Evolutionary conservation across 805 yeast genomes (phyloP).

Genomic region (Zygosaccharomyces lentus): DNA sequence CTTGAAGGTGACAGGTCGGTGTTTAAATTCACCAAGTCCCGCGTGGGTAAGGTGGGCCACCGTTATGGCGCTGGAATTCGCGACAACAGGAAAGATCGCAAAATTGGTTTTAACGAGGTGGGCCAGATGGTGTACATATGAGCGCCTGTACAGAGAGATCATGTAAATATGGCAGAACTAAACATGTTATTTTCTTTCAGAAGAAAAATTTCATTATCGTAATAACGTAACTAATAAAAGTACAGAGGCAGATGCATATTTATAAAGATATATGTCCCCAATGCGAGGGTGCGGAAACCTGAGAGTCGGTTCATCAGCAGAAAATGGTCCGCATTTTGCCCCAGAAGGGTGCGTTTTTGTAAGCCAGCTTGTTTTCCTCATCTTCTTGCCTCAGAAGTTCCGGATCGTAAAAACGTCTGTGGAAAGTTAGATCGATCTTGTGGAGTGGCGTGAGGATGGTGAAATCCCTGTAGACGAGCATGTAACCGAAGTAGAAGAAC

Average conservation of each 20-base stretch:
- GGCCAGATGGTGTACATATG: conserved; percentile 49
- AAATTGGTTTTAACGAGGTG: conserved; percentile 60
- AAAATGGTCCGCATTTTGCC: conserved; percentile 37
- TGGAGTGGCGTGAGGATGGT: conserved; percentile 32
- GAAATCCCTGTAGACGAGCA: conserved; percentile 41
- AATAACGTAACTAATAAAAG: not conserved
- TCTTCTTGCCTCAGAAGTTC: conserved; percentile 41
- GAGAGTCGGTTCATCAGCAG: conserved; percentile 32
- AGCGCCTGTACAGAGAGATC: not conserved
- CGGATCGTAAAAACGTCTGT: conserved; percentile 39
- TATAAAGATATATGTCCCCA: not conserved
- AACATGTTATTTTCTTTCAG: not conserved
- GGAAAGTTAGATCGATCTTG: conserved; percentile 42
- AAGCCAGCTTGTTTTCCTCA: conserved; percentile 34
- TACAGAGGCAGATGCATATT: not conserved
- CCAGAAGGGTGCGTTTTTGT: conserved; percentile 25
- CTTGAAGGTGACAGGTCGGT: conserved; percentile 64
- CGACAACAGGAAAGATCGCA: conserved; percentile 82
- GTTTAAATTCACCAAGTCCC: conserved; percentile 72
- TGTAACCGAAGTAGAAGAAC: conserved; percentile 47
- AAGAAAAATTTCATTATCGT: not conserved
- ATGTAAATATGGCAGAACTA: conserved; percentile 1
- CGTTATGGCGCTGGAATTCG: conserved; percentile 89
- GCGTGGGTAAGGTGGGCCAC: conserved; percentile 81
- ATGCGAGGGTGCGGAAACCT: not conserved